Percentiles rank a stretch among this genome's conserved stretches.
Evolutionary conservation across 441 rosid genomes (phyloP).

Genomic region (Populus hybrid): DNA sequence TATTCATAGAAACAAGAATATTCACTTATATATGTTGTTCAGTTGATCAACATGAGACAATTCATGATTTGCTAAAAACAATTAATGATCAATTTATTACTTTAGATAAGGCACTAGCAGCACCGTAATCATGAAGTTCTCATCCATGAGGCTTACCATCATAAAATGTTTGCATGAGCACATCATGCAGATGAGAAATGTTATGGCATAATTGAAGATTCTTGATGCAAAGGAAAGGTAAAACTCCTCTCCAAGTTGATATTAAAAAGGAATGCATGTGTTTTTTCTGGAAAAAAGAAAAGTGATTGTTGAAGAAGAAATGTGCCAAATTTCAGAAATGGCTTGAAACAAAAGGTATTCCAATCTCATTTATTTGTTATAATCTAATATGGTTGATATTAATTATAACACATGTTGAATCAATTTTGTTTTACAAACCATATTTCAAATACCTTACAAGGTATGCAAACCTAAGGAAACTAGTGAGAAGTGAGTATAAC

Average conservation of each 20-base stretch:
- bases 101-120: neutral
- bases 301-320: neutral
- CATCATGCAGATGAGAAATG: neutral
- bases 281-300: too few relatives aligned
- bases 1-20: constrained; percentile 15
- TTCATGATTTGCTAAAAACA: neutral
- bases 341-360: neutral
- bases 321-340: neutral
- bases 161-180: neutral
- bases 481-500: too few relatives aligned
- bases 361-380: neutral
- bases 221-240: too few relatives aligned
- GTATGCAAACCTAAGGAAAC: too few relatives aligned
- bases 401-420: neutral
- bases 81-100: neutral
- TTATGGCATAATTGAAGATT: too few relatives aligned
- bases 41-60: neutral
- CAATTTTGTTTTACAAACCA: too few relatives aligned
- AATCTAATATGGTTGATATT: neutral
- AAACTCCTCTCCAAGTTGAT: too few relatives aligned
- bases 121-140: neutral
- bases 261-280: neutral
- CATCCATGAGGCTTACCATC: neutral
- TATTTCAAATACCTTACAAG: too few relatives aligned
- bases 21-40: neutral